Conservation (phyloP, 345 rosid genomes). For the Raphanus raphanistrum region DNA sequence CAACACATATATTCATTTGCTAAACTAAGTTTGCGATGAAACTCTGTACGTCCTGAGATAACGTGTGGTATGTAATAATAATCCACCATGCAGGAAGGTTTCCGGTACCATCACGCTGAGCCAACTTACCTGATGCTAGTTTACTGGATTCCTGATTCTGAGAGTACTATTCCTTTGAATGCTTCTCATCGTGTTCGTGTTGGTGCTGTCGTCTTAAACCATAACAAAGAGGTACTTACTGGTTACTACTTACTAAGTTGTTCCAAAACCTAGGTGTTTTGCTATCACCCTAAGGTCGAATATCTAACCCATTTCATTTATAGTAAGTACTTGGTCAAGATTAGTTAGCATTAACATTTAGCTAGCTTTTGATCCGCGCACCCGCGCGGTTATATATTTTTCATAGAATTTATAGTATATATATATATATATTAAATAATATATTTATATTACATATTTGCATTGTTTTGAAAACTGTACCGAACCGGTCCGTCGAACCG, state of each 20-base stretch:
- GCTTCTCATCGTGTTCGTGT: conserved; percentile 72
- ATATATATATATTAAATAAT: no score
- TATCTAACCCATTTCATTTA: background rate
- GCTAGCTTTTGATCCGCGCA: no score
- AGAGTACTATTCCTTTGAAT: conserved; percentile 68
- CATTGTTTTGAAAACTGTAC: no score
- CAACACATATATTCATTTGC: background rate
- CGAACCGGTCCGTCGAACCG: no score
- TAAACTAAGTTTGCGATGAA: background rate
- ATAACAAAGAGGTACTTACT: conserved; percentile 61
- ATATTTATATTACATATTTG: no score
- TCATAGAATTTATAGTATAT: no score
- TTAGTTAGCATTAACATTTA: background rate
- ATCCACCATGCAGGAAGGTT: conserved; percentile 58
- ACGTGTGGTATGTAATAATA: background rate
- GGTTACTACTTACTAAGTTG: background rate
- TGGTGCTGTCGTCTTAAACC: conserved; percentile 75
- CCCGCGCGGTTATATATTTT: no score
- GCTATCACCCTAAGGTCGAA: conserved; percentile 1
- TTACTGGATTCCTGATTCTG: conserved; percentile 70
- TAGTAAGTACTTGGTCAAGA: background rate
- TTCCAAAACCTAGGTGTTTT: background rate
- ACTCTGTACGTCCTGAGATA: background rate
- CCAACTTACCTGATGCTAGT: conserved; percentile 80
- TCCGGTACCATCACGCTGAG: conserved; percentile 79